phyloP scores from a whole-genome alignment of 2,329 filamentous ascomycete genomes.

The Colletotrichum higginsianum region DNA sequence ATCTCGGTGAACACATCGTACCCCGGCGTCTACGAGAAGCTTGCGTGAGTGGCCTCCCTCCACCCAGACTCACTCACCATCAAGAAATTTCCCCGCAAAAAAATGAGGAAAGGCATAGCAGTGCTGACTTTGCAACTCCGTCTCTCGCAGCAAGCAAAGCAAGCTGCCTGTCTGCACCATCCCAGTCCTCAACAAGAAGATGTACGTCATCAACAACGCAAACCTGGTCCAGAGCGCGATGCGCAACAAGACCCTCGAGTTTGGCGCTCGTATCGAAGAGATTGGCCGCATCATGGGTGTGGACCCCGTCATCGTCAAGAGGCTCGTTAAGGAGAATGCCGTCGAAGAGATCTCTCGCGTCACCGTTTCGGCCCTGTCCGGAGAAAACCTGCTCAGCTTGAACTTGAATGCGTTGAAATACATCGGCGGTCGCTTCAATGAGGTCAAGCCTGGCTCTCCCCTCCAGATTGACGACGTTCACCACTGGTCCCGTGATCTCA shows the following conservation, averaged over 20 bases:
- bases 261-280: conserved; percentile 58
- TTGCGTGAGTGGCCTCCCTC: conserved; percentile 52
- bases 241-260: conserved; percentile 55
- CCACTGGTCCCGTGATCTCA: conserved; percentile 54
- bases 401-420: conserved; percentile 53
- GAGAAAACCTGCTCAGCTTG: conserved; percentile 52
- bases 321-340: conserved; percentile 53
- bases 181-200: conserved; percentile 58
- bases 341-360: conserved; percentile 51
- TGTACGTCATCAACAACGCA: conserved; percentile 62
- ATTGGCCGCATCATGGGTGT: conserved; percentile 47
- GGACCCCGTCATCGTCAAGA: conserved; percentile 50
- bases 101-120: not conserved
- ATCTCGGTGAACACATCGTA: conserved; percentile 58
- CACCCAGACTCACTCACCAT: not conserved
- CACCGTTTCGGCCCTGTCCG: conserved; percentile 49
- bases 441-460: conserved; percentile 22
- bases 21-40: conserved; percentile 53
- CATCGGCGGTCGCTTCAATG: conserved; percentile 50
- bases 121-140: conserved; percentile 9
- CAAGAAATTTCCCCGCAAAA: not conserved
- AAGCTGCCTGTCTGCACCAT: conserved; percentile 59
- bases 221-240: conserved; percentile 55
- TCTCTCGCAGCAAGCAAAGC: conserved; percentile 44
- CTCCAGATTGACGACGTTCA: conserved; percentile 52